phyloP scores from a whole-genome alignment of 345 rosid species.

The Chamaenerion angustifolium region DNA sequence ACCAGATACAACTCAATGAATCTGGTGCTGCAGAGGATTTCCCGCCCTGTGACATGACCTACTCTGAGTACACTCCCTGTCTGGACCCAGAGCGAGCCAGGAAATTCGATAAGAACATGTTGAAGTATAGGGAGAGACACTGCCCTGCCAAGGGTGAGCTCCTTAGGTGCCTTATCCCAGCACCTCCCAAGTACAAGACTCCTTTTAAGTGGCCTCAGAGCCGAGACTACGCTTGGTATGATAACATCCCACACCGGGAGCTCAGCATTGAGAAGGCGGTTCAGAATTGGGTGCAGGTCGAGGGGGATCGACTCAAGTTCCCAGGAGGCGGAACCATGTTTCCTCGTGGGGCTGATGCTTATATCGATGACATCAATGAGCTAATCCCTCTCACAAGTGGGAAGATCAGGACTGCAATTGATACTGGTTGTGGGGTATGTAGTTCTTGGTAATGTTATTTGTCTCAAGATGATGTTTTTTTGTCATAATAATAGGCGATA shows the following conservation, averaged over 20 bases:
- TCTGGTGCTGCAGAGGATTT: constrained; percentile 24
- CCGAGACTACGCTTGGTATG: constrained; percentile 92
- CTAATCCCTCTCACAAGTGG: constrained; percentile 73
- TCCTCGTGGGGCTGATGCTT: constrained; percentile 90
- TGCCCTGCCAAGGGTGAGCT: constrained; percentile 71
- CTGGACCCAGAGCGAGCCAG: constrained; percentile 63
- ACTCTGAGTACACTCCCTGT: constrained; percentile 82
- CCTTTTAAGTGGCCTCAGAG: constrained; percentile 98
- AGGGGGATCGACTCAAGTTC: constrained; percentile 81
- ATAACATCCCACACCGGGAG: constrained; percentile 87
- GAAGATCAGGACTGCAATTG: constrained; percentile 72
- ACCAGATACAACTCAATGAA: constrained; percentile 34
- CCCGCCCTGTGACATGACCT: constrained; percentile 58
- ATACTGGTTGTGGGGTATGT: constrained; percentile 97
- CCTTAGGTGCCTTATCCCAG: constrained; percentile 63
- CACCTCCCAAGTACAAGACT: constrained; percentile 89
- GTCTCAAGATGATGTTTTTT: too few species aligned
- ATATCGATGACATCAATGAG: constrained; percentile 64
- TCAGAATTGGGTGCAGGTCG: constrained; percentile 95
- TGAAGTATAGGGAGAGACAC: constrained; percentile 87
- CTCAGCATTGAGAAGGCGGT: constrained; percentile 92
- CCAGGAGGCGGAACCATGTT: constrained; percentile 98
- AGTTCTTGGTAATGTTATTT: too few species aligned
- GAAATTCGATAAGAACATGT: constrained; percentile 58
- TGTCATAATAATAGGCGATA: too few species aligned